Conservation (phyloP, 805 yeast species). For the Metschnikowia arizonensis region DNA sequence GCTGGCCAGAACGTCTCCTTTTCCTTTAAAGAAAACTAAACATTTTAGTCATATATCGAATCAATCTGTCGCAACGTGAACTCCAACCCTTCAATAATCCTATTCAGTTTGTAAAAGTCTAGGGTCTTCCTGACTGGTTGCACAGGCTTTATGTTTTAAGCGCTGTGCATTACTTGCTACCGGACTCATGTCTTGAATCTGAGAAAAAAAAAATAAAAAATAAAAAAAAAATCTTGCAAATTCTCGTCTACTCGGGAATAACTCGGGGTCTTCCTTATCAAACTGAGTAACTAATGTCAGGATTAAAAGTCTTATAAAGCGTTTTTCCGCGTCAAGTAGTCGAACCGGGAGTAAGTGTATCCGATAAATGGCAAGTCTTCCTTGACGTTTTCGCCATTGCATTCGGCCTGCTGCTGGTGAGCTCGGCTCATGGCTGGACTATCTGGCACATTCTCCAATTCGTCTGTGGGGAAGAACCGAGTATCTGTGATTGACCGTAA, state of each 20-base stretch:
- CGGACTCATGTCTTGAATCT: neutral
- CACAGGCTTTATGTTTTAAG: neutral
- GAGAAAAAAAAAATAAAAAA: too few relatives aligned
- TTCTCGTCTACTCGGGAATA: neutral
- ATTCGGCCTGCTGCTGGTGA: conserved; percentile 57
- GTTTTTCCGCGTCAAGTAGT: conserved; percentile 78
- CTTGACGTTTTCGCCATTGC: conserved; percentile 49
- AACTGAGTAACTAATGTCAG: neutral
- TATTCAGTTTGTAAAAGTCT: too few relatives aligned
- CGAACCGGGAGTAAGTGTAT: conserved; percentile 92
- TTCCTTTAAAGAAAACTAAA: too few relatives aligned
- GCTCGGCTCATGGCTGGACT: conserved; percentile 59
- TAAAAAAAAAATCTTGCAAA: too few relatives aligned
- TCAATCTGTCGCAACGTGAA: too few relatives aligned
- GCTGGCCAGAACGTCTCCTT: neutral
- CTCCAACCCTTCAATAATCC: too few relatives aligned
- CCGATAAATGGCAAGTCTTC: conserved; percentile 97
- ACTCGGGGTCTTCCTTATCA: neutral
- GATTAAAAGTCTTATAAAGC: conserved; percentile 30
- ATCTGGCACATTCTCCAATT: conserved; percentile 90
- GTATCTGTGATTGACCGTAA: conserved; percentile 92
- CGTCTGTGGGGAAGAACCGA: conserved; percentile 96
- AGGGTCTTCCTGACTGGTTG: too few relatives aligned
- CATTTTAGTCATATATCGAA: too few relatives aligned
- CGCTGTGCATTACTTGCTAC: conserved; percentile 2